Evolutionary conservation across 208 protist species (phyloP).

Genomic region (Crithidia mellificae): DNA sequence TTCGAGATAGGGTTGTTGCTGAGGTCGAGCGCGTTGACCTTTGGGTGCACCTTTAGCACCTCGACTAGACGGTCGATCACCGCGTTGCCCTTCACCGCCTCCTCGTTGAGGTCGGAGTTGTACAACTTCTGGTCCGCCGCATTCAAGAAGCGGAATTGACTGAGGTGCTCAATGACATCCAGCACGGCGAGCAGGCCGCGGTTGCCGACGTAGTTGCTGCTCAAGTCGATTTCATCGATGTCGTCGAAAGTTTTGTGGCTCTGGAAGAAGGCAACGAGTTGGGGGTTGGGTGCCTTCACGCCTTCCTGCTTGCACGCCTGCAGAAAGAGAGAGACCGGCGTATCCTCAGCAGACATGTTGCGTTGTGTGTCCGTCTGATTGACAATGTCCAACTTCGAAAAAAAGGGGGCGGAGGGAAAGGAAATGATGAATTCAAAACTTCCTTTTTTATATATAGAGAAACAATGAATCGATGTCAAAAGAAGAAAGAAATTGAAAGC

Average conservation of each 20-base stretch:
- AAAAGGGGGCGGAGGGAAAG: no score
- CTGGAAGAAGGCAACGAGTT: conserved; percentile 74
- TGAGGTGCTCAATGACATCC: conserved; percentile 72
- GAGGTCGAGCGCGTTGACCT: conserved; percentile 76
- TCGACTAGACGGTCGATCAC: conserved; percentile 86
- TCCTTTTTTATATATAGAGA: no score
- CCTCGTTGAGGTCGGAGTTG: conserved; percentile 90
- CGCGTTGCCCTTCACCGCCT: conserved; percentile 86
- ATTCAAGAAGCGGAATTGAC: conserved; percentile 80
- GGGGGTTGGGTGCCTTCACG: conserved; percentile 82
- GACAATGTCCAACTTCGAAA: no score
- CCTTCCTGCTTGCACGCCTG: conserved; percentile 75
- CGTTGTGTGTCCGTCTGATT: no score
- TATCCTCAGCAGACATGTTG: conserved; percentile 54
- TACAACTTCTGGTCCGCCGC: conserved; percentile 88
- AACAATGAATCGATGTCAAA: no score
- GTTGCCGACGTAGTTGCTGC: conserved; percentile 87
- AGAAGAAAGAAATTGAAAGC: no score
- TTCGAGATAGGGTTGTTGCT: conserved; percentile 89
- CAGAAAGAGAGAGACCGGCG: conserved; percentile 61
- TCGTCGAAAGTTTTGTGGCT: conserved; percentile 54
- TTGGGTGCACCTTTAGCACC: conserved; percentile 80
- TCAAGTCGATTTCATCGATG: conserved; percentile 87
- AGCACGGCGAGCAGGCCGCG: conserved; percentile 84
- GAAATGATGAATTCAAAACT: no score